Percentiles rank a stretch among this genome's conserved stretches.
phyloP scores from a whole-genome alignment of 495 filamentous ascomycete species.

The Xeromyces bisporus region DNA sequence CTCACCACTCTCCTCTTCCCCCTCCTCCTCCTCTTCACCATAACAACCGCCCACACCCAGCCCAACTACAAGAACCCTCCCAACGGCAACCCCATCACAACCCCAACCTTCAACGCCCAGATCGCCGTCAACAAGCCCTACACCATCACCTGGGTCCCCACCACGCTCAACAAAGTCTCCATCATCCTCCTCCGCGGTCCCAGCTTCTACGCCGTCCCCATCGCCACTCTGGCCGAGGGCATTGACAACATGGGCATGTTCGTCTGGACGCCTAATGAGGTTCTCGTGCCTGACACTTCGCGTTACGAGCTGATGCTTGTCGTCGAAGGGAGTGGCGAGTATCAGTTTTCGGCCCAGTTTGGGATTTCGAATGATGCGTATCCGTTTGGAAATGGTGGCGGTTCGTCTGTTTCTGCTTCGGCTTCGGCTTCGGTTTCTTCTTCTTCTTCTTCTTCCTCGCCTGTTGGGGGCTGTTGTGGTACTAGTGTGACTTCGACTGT shows the following conservation, averaged over 20 bases:
- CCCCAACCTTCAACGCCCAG: constrained; percentile 32
- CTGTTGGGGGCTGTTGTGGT: no score
- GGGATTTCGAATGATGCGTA: constrained; percentile 38
- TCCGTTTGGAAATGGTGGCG: no score
- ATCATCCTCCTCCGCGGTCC: constrained; percentile 48
- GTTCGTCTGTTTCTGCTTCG: no score
- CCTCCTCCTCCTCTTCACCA: constrained; percentile 30
- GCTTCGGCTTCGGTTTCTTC: no score
- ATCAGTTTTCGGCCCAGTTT: constrained; percentile 57
- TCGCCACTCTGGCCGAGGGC: constrained; percentile 37
- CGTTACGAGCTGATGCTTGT: constrained; percentile 55
- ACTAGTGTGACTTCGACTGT: no score
- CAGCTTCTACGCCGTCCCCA: constrained; percentile 34
- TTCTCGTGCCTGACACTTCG: constrained; percentile 29
- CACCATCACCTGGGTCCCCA: constrained; percentile 44
- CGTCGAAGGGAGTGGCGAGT: constrained; percentile 41
- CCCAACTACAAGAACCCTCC: constrained; percentile 32
- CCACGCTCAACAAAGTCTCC: constrained; percentile 32
- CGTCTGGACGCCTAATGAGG: constrained; percentile 36
- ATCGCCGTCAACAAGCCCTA: constrained; percentile 39
- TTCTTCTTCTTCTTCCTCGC: no score
- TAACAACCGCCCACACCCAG: constrained; percentile 35
- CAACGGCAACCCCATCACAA: constrained; percentile 38
- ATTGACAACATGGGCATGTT: constrained; percentile 42
- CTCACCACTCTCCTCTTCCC: constrained; percentile 26